Base-by-base conservation (phyloP, 441 rosid genomes). In the Adansonia rubrostipa region DNA sequence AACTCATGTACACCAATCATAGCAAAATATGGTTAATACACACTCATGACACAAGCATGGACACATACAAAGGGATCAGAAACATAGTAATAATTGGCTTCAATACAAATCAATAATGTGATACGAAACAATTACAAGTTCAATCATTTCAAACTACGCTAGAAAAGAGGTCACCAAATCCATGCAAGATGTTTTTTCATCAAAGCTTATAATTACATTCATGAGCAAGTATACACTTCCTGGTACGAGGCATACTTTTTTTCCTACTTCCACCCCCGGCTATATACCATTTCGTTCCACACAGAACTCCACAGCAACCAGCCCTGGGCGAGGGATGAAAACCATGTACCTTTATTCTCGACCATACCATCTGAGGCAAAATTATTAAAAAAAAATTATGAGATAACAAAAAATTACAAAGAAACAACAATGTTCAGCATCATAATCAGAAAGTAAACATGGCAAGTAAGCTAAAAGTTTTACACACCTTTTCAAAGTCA, bases 221-320 rank as follows among this genome's bases (percentile, higher is more conserved):
- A 64, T 15, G 47, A 36, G 11, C 69, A 14, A 36, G 5, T 64
- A 40, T 33, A 51, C 40, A 51, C 17, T 62, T 62, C 42, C 44
- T 15, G 1, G 44, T 28, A 62, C 1, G 17, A 62, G 45, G 17
- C 92, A 68, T 94, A 94, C 98, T 78, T 84, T 93, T 96, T 85
- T 96, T 96, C 86, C 94, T 87, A 92, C 91, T 96, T 85, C 99
- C 99, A 73, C 99, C 99, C 71, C 99, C 99, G 6, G 91, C 90
- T 78, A 96, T 96, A 83, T 92, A 93, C 99, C 99, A 96, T 82
- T 89, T 94, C 68, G 95, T 90, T 82, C 99, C 98, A 80, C 89
- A 92, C 42, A 96, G 81, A 80, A 96, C 91, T 73, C 98, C 98
- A 84, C 98, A 93, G 82, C 92, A 88, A 82, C 98, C 97, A 62